phyloP scores from a whole-genome alignment of 1,284 basidiomycete genomes.

The Rhodotorula sp. region DNA sequence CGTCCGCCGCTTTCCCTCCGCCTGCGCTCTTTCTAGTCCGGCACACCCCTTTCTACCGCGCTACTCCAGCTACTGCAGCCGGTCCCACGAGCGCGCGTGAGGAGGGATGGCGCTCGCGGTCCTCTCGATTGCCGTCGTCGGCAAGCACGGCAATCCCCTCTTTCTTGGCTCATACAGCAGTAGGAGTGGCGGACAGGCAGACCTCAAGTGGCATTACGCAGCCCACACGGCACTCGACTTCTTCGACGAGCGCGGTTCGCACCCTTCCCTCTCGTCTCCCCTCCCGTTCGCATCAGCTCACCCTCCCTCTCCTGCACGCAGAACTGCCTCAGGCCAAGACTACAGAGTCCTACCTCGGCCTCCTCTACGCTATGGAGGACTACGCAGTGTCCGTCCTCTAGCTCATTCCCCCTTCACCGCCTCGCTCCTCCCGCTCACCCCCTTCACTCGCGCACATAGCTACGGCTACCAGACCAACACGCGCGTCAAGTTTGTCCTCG shows the following conservation, averaged over 20 bases:
- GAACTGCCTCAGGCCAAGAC: conserved; percentile 42
- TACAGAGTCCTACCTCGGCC: conserved; percentile 50
- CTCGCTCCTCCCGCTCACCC: neutral
- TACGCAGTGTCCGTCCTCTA: conserved; percentile 47
- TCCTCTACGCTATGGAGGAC: conserved; percentile 52
- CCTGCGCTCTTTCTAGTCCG: neutral
- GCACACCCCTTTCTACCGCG: neutral
- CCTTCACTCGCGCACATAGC: conserved; percentile 18
- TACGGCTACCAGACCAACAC: conserved; percentile 53
- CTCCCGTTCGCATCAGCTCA: neutral
- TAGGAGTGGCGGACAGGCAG: conserved; percentile 22
- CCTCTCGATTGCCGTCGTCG: conserved; percentile 40
- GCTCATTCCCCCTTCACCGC: neutral
- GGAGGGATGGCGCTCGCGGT: conserved; percentile 24
- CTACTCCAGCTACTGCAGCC: neutral
- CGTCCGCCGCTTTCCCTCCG: neutral
- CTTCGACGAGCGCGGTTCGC: conserved; percentile 50
- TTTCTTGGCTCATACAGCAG: conserved; percentile 31
- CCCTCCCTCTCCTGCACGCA: neutral
- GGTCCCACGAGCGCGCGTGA: neutral
- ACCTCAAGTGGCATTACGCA: conserved; percentile 50
- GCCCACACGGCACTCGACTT: conserved; percentile 50
- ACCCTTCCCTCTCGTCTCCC: neutral
- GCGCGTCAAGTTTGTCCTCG: conserved; percentile 48
- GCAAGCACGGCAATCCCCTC: conserved; percentile 41